Percentiles rank a stretch among this genome's conserved stretches.
Conservation (phyloP, 2,329 filamentous ascomycete genomes). For the Geosmithia putterillii region DNA sequence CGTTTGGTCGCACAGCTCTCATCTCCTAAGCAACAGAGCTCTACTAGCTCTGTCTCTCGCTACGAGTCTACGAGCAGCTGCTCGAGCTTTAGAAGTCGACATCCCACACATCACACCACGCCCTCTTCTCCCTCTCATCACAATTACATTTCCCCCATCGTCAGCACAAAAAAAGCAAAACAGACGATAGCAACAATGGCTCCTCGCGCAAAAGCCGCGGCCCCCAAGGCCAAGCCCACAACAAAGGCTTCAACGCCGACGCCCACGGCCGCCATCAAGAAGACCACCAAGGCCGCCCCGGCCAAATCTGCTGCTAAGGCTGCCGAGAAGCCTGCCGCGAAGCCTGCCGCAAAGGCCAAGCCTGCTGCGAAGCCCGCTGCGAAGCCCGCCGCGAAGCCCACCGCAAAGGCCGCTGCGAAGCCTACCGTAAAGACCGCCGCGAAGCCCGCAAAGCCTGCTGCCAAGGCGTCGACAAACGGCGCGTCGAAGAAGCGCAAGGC, state of each 20-base stretch:
- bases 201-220: slow-evolving; percentile 14
- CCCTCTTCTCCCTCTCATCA: not conserved
- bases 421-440: slow-evolving; percentile 7
- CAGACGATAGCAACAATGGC: slow-evolving; percentile 10
- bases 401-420: slow-evolving; percentile 7
- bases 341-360: slow-evolving; percentile 7
- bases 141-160: not conserved
- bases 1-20: too few species aligned
- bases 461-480: slow-evolving; percentile 41
- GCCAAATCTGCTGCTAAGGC: slow-evolving; percentile 13
- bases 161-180: not conserved
- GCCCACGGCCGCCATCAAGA: slow-evolving; percentile 10
- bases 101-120: too few species aligned
- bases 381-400: slow-evolving; percentile 8
- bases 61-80: too few species aligned
- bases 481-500: slow-evolving; percentile 15
- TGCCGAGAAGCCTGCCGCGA: slow-evolving; percentile 13
- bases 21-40: too few species aligned
- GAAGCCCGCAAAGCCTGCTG: slow-evolving; percentile 15
- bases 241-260: too few species aligned
- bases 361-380: slow-evolving; percentile 3
- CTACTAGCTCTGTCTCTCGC: too few species aligned
- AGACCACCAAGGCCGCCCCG: slow-evolving; percentile 8
- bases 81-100: too few species aligned
- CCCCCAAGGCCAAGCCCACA: slow-evolving; percentile 5